A percentile compares a stretch with the other conserved stretches of the same genome.
phyloP scores from a whole-genome alignment of 2,329 filamentous ascomycete genomes.

The Stagonosporopsis chrysanthemi region DNA sequence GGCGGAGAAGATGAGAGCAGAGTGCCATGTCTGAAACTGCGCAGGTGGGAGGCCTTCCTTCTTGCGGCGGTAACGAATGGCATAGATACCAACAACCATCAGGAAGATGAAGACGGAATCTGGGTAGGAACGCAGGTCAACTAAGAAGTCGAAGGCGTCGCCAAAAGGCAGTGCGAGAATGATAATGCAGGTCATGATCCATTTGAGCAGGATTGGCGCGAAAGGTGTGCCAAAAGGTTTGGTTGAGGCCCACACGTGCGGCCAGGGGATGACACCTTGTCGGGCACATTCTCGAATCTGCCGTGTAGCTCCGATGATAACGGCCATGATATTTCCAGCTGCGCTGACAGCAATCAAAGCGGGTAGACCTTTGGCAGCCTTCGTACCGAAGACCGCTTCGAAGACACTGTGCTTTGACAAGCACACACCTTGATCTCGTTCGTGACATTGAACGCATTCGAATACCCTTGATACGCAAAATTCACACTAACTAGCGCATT shows the following conservation, averaged over 20 bases:
- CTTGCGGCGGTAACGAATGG: conserved; percentile 34
- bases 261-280: conserved; percentile 40
- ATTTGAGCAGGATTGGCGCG: conserved; percentile 60
- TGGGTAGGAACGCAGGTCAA: conserved; percentile 47
- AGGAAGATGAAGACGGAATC: conserved; percentile 36
- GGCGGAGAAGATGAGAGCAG: conserved; percentile 35
- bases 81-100: conserved; percentile 39
- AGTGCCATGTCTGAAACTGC: conserved; percentile 34
- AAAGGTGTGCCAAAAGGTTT: conserved; percentile 69
- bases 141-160: conserved; percentile 70
- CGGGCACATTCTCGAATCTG: conserved; percentile 41
- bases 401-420: conserved; percentile 34
- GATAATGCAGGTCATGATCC: conserved; percentile 37
- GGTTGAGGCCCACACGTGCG: conserved; percentile 67
- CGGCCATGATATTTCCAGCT: conserved; percentile 40
- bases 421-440: conserved; percentile 40
- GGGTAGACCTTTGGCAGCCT: conserved; percentile 62
- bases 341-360: conserved; percentile 45
- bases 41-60: conserved; percentile 35
- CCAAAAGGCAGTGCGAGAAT: conserved; percentile 61
- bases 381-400: conserved; percentile 63
- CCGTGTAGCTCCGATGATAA: conserved; percentile 41
- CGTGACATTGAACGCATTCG: conserved; percentile 46
- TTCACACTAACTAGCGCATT: conserved; percentile 44
- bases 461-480: conserved; percentile 41